A percentile compares a stretch with the other conserved stretches of the same genome.
Evolutionary conservation across 805 yeast species (phyloP).

Genomic region (Schwanniomyces polymorphus): DNA sequence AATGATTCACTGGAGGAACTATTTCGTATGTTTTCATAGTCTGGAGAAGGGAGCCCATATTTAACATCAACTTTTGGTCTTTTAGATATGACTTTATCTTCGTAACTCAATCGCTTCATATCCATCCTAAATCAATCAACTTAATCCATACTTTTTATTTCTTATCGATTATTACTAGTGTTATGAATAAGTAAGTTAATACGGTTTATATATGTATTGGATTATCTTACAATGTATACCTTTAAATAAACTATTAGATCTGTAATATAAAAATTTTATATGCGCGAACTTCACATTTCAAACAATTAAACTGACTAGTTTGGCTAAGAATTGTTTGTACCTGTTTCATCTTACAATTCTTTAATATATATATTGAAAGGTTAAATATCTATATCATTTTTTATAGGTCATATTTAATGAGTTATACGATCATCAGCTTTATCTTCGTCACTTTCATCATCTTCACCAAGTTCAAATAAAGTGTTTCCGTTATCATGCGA

Average conservation of each 20-base stretch:
- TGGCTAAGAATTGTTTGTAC: too few relatives aligned
- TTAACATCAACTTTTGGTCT: neutral
- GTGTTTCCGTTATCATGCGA: constrained; percentile 24
- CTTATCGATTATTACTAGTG: neutral
- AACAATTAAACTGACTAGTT: neutral
- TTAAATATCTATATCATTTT: neutral
- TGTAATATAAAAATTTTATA: neutral
- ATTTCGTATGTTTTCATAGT: neutral
- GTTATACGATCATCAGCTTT: constrained; percentile 20
- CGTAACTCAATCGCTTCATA: neutral
- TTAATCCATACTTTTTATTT: neutral
- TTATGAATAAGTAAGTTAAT: neutral
- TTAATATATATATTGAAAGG: neutral
- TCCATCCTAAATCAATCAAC: neutral
- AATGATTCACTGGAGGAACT: neutral
- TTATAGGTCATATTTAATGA: neutral
- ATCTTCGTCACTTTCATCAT: constrained; percentile 31
- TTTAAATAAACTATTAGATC: neutral
- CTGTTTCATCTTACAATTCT: too few relatives aligned
- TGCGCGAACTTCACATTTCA: neutral
- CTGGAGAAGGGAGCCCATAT: neutral
- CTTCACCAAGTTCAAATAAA: constrained; percentile 43
- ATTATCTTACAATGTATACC: neutral
- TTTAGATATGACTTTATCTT: neutral
- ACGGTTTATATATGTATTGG: neutral